Evolutionary conservation across 23 red algal genomes (phyloP).

Genomic region (Cyanidiococcus yangmingshanensis): DNA sequence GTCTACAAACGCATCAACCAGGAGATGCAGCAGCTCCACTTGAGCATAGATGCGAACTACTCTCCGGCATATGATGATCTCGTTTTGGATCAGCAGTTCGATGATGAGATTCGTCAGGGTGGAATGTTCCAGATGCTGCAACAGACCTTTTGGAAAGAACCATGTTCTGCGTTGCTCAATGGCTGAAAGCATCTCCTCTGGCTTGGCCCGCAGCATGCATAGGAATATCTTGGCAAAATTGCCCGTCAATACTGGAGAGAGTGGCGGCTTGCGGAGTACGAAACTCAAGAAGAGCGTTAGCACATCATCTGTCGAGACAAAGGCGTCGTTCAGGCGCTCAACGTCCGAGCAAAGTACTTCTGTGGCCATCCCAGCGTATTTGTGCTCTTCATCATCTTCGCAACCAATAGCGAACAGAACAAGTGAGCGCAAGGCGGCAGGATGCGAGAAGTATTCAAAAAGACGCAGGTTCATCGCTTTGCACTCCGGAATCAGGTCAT

Average conservation of each 20-base stretch:
- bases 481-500: slow-evolving; percentile 14
- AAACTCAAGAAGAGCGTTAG: background rate
- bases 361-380: background rate
- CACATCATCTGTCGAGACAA: background rate
- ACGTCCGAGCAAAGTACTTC: slow-evolving; percentile 15
- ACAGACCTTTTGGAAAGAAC: background rate
- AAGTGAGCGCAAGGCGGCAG: background rate
- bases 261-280: background rate
- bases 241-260: background rate
- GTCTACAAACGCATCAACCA: background rate
- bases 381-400: background rate
- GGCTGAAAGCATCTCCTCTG: background rate
- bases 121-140: background rate
- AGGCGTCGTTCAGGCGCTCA: slow-evolving; percentile 15
- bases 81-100: slow-evolving; percentile 8
- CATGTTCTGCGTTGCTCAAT: background rate
- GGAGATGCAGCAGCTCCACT: background rate
- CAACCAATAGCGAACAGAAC: background rate
- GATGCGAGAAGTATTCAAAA: slow-evolving; percentile 9
- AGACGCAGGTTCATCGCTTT: slow-evolving; percentile 19
- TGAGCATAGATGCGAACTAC: background rate
- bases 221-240: slow-evolving; percentile 18
- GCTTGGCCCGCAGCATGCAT: background rate
- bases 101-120: background rate
- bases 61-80: background rate